A percentile compares a stretch with the other conserved stretches of the same genome.
These are phyloP conservation scores for Ocimum tenuiflorum DNA, from an alignment of 257 asterid genomes.

Conservation along the genomic window DNA sequence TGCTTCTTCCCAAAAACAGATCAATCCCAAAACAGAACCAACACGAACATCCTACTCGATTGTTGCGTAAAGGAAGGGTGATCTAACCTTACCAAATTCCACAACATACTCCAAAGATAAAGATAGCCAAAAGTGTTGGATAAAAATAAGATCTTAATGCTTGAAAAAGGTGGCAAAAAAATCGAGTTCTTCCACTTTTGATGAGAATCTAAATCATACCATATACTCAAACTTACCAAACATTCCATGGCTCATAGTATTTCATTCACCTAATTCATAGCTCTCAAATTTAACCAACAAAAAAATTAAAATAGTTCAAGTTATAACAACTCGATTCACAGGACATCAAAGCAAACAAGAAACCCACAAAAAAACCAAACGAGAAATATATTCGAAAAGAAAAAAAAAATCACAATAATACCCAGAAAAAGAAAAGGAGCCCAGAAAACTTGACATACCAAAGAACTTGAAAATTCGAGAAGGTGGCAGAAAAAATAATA, in stretches of 20 bases:
- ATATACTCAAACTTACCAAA: not conserved
- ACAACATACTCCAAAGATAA: not conserved
- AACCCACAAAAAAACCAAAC: not conserved
- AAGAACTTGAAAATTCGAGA: not conserved
- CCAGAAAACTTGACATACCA: slow-evolving; percentile 14
- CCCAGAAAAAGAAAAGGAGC: not conserved
- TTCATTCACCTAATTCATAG: too few species aligned
- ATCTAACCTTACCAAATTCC: not conserved
- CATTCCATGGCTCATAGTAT: too few species aligned
- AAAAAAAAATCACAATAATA: not conserved
- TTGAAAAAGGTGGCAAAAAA: not conserved
- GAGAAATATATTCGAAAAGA: not conserved
- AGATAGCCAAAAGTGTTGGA: not conserved
- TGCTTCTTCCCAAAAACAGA: too few species aligned
- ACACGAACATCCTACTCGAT: not conserved
- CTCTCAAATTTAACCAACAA: not conserved
- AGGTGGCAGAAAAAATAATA: slow-evolving; percentile 17
- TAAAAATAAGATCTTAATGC: not conserved
- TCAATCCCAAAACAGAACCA: too few species aligned
- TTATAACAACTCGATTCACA: too few species aligned
- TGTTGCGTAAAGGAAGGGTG: not conserved
- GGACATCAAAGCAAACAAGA: not conserved
- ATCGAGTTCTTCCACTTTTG: not conserved
- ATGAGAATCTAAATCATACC: not conserved
- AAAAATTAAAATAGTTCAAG: too few species aligned